phyloP scores from a whole-genome alignment of 1,284 basidiomycete species.

The Apiotrichum mycotoxinovorans region DNA sequence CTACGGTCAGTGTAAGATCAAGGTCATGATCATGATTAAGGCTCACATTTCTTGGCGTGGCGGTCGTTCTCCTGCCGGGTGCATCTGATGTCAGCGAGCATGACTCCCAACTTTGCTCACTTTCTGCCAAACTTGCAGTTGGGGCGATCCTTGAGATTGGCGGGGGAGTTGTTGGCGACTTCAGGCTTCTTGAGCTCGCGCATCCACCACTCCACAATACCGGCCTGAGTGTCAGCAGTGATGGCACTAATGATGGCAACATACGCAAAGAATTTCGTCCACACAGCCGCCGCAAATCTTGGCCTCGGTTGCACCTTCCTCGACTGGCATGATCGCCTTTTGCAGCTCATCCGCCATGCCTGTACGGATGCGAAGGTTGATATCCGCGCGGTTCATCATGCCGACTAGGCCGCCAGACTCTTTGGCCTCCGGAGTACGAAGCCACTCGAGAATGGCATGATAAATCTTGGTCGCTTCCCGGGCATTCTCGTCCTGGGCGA shows the following conservation, averaged over 20 bases:
- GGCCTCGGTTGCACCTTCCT: slow-evolving; percentile 5
- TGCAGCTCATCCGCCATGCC: slow-evolving; percentile 27
- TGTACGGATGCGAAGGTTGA: slow-evolving; percentile 18
- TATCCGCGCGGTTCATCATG: slow-evolving; percentile 24
- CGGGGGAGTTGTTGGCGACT: slow-evolving; percentile 10
- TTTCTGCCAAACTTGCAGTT: slow-evolving; percentile 26
- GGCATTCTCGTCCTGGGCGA: slow-evolving; percentile 1
- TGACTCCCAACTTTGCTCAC: slow-evolving; percentile 1
- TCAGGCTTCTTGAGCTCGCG: slow-evolving; percentile 23
- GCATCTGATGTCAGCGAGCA: not conserved
- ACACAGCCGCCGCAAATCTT: slow-evolving; percentile 22
- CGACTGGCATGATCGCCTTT: slow-evolving; percentile 14
- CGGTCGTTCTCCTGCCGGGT: slow-evolving; percentile 14
- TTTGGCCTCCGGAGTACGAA: slow-evolving; percentile 15
- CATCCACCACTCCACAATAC: slow-evolving; percentile 28
- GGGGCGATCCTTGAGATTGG: slow-evolving; percentile 7
- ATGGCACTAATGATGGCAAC: not conserved
- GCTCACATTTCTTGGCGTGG: slow-evolving; percentile 25
- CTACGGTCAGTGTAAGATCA: slow-evolving; percentile 3
- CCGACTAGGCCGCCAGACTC: slow-evolving; percentile 22
- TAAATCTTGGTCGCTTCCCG: slow-evolving; percentile 9
- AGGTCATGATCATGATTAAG: not conserved
- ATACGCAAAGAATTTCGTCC: slow-evolving; percentile 24
- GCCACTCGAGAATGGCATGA: slow-evolving; percentile 17
- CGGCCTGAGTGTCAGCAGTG: slow-evolving; percentile 15